Percentiles rank a stretch among this genome's conserved stretches.
These are phyloP conservation scores for Smallanthus sonchifolius DNA, from an alignment of 129 eudicot species.

Conservation along the genomic window DNA sequence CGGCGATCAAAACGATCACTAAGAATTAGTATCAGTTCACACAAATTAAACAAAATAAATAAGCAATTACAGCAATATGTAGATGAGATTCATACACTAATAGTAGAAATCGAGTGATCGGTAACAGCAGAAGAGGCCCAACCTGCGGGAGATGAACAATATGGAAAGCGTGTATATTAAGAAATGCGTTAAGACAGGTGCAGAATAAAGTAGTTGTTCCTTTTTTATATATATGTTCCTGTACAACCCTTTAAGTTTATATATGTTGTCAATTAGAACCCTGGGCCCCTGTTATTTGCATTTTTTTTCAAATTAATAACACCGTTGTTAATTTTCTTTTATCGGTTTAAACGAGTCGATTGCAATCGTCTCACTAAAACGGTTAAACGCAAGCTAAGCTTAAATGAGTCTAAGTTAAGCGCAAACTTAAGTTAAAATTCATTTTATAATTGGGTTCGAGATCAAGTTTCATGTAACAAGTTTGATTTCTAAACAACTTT, in stretches of 20 bases:
- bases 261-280: neutral
- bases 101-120: slow-evolving; percentile 14
- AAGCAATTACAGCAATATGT: neutral
- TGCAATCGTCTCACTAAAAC: too few species aligned
- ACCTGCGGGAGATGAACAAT: slow-evolving; percentile 27
- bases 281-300: neutral
- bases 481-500: too few species aligned
- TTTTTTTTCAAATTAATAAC: neutral
- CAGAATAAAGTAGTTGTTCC: slow-evolving; percentile 10
- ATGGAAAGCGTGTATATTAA: slow-evolving; percentile 17
- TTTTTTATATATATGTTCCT: neutral
- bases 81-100: neutral
- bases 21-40: neutral
- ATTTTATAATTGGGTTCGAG: too few species aligned
- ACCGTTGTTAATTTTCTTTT: too few species aligned
- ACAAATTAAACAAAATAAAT: neutral
- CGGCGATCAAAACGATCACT: slow-evolving; percentile 12
- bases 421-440: too few species aligned
- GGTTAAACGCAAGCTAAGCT: too few species aligned
- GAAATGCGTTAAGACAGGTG: neutral
- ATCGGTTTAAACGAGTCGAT: too few species aligned
- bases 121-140: slow-evolving; percentile 1
- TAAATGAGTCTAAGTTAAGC: too few species aligned
- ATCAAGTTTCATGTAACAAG: too few species aligned
- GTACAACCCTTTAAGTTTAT: neutral